Conservation (phyloP, 306 rosid genomes). For the Cicer arietinum region DNA sequence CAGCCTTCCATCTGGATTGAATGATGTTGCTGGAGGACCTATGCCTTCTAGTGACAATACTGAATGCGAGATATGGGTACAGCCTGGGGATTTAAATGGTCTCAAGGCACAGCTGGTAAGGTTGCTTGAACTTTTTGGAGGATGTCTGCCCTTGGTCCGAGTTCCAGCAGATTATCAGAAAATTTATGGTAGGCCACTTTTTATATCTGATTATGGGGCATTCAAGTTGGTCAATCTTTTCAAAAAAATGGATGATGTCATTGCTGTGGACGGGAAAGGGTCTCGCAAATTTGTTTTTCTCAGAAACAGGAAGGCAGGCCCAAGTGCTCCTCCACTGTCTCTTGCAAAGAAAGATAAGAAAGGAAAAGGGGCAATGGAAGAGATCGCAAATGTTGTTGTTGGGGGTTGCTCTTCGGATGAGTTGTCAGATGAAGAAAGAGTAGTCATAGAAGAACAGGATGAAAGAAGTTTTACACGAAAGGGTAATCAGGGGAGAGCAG, state of each 20-base stretch:
- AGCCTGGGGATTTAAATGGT: slow-evolving; percentile 91
- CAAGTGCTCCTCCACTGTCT: slow-evolving; percentile 77
- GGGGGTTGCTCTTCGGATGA: slow-evolving; percentile 81
- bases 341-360: slow-evolving; percentile 72
- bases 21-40: slow-evolving; percentile 67
- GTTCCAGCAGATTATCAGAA: slow-evolving; percentile 82
- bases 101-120: slow-evolving; percentile 75
- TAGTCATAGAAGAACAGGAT: slow-evolving; percentile 61
- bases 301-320: slow-evolving; percentile 68
- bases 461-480: slow-evolving; percentile 49
- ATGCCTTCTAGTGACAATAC: slow-evolving; percentile 53
- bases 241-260: slow-evolving; percentile 79
- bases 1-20: slow-evolving; percentile 75
- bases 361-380: slow-evolving; percentile 77
- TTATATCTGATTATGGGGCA: slow-evolving; percentile 72
- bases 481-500: slow-evolving; percentile 49
- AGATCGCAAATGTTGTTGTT: slow-evolving; percentile 47
- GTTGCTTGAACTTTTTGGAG: slow-evolving; percentile 83
- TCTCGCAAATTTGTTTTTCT: slow-evolving; percentile 68
- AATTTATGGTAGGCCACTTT: slow-evolving; percentile 74
- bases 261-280: slow-evolving; percentile 80
- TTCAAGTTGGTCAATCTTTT: slow-evolving; percentile 79
- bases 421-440: slow-evolving; percentile 88
- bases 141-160: slow-evolving; percentile 67
- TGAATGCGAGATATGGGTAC: slow-evolving; percentile 71